Percentiles rank a stretch among this genome's conserved stretches.
Evolutionary conservation across 1,139 yeast genomes (phyloP).

Genomic region (Debaryomyces coudertii): DNA sequence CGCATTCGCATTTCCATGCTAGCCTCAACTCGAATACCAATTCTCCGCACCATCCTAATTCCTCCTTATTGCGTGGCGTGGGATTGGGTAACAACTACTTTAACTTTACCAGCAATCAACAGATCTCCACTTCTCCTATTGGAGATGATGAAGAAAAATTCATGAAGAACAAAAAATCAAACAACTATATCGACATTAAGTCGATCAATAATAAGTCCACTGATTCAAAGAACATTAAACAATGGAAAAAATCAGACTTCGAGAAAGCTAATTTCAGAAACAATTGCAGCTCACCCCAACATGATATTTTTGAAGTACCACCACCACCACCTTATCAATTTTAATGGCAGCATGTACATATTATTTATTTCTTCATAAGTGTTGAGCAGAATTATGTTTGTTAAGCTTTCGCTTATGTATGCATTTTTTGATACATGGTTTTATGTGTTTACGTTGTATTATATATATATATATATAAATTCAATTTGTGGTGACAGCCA

Average conservation of each 20-base stretch:
- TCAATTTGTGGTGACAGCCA: neutral
- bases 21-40: conserved; percentile 15
- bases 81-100: conserved; percentile 44
- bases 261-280: neutral
- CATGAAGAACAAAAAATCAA: conserved; percentile 27
- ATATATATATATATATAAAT: neutral
- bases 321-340: conserved; percentile 19
- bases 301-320: conserved; percentile 10
- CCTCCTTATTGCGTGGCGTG: conserved; percentile 30
- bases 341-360: conserved; percentile 7
- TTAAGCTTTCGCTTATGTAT: neutral
- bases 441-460: neutral
- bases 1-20: conserved; percentile 23
- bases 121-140: conserved; percentile 29
- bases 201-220: conserved; percentile 18
- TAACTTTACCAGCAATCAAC: conserved; percentile 31
- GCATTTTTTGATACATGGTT: neutral
- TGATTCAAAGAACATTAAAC: neutral
- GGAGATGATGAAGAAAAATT: conserved; percentile 18
- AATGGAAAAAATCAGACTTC: neutral
- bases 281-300: conserved; percentile 2
- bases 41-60: conserved; percentile 19
- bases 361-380: conserved; percentile 2
- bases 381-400: neutral
- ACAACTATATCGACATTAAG: conserved; percentile 39